Evolutionary conservation across 208 protist species (phyloP), one percentile per base, ranked within the genome.

Genomic region (Leishmania tropica): DNA sequence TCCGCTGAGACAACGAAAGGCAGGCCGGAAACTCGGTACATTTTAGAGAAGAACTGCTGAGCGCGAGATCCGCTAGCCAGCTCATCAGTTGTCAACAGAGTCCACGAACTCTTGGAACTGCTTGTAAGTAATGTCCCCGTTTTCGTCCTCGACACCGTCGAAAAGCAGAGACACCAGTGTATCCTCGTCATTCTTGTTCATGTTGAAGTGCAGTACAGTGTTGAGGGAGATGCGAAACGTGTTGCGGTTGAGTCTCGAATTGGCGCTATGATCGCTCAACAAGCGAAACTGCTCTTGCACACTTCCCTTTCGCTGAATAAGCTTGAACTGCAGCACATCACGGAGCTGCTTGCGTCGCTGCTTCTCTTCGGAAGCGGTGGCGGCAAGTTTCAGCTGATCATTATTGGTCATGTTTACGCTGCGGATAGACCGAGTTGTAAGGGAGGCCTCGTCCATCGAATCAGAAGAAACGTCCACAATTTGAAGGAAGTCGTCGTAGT

Each of bases 81-180:
- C 7, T 40, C 37, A 72, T 68, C 51, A 81, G 51, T 60, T 76
- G 53, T 82, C 83, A 56, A 84, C 78, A 31, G 64, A 87, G 47
- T 96, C 92, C 47, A 93, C 85, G 85, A 97, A 97, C 31, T 95
- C 93, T 48, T 96, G 93, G 82, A 97, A 97, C 65, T 96, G 92
- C 62, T 93, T 95, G 88, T 92, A 96, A 2, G 90, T 96, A 21
- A 97, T 96, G 35, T 96, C 91, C 42, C 90, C 90, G 62, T 96
- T 93, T 64, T 87, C 91, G 70, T 97, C 93, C 75, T 91, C 90
- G 10, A 92, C 87, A 31, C 90, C 88, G 70, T 97, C 95, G 85
- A 98, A 98, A 40, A 98, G 86, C 70, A 97, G 89, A 24, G 86
- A 87, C 13, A 97, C 92, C 56, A 97, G 80, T 79, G 93, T 94